Percentiles rank a stretch among this genome's conserved stretches.
These are phyloP conservation scores for Cryptococcus deneoformans DNA, from an alignment of 1,284 basidiomycete species.

Conservation along the genomic window DNA sequence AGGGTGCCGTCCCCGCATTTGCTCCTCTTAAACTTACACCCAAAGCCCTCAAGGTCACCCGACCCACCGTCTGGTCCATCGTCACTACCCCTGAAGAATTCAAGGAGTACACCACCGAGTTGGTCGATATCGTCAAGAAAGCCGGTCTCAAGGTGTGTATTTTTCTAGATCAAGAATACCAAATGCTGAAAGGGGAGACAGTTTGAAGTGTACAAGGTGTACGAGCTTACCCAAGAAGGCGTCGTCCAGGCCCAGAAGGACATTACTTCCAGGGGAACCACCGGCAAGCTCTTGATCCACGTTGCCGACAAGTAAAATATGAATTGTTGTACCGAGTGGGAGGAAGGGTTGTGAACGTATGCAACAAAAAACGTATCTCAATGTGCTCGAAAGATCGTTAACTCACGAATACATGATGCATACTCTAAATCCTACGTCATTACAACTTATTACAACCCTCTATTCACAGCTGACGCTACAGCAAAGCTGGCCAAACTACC, in stretches of 20 bases:
- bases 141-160: conserved; percentile 60
- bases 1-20: conserved; percentile 54
- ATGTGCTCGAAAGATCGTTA: too few species aligned
- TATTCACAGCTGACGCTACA: conserved; percentile 49
- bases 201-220: conserved; percentile 69
- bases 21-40: conserved; percentile 70
- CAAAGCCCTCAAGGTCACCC: conserved; percentile 78
- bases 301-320: conserved; percentile 38
- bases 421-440: too few species aligned
- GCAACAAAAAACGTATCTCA: conserved; percentile 30
- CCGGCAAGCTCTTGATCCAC: conserved; percentile 78
- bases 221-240: conserved; percentile 79
- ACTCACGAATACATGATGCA: too few species aligned
- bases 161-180: neutral
- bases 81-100: conserved; percentile 69
- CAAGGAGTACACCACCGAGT: conserved; percentile 61
- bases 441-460: neutral
- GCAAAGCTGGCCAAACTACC: conserved; percentile 77
- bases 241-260: conserved; percentile 75
- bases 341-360: conserved; percentile 16
- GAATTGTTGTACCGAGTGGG: too few species aligned
- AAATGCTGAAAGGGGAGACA: conserved; percentile 4
- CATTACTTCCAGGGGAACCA: conserved; percentile 71
- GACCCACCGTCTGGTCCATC: conserved; percentile 64
- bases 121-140: conserved; percentile 63